Percentiles rank a stretch among this genome's conserved stretches.
phyloP scores from a whole-genome alignment of 225 moss, liverwort and hornwort species.

The Lunularia cruciata region DNA sequence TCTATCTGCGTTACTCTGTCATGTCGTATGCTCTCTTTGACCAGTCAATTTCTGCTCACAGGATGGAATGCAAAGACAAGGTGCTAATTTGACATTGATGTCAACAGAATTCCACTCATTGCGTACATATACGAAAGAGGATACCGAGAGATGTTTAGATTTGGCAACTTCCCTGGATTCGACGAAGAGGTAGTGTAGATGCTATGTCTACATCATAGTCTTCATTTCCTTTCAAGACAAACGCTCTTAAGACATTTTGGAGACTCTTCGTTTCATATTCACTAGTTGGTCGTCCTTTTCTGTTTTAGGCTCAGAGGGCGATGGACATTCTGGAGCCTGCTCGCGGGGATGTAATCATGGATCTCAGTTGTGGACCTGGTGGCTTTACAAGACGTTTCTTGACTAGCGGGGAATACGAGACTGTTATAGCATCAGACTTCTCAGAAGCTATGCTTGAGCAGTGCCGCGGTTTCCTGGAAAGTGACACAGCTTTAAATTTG shows the following conservation, averaged over 20 bases:
- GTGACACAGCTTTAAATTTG: constrained; percentile 30
- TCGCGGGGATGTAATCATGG: constrained; percentile 38
- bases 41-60: too few species aligned
- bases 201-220: neutral
- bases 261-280: neutral
- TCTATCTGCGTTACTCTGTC: neutral
- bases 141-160: constrained; percentile 68
- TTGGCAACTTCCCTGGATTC: constrained; percentile 72
- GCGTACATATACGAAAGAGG: constrained; percentile 92
- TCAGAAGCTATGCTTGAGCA: constrained; percentile 49
- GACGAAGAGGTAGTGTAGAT: constrained; percentile 82
- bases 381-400: constrained; percentile 41
- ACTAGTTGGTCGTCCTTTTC: neutral
- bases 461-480: constrained; percentile 40
- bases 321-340: constrained; percentile 35
- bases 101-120: constrained; percentile 65
- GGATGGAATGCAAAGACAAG: neutral
- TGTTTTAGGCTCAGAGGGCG: constrained; percentile 35
- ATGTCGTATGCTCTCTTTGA: too few species aligned
- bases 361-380: constrained; percentile 51
- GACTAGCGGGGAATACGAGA: constrained; percentile 31
- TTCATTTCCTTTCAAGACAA: neutral
- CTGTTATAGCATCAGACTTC: constrained; percentile 45
- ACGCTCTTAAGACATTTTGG: neutral
- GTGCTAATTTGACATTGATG: neutral